Evolutionary conservation across 2,329 filamentous ascomycete species (phyloP), one percentile per base, ranked within the genome.

Genomic region (Emmonsia crescens): DNA sequence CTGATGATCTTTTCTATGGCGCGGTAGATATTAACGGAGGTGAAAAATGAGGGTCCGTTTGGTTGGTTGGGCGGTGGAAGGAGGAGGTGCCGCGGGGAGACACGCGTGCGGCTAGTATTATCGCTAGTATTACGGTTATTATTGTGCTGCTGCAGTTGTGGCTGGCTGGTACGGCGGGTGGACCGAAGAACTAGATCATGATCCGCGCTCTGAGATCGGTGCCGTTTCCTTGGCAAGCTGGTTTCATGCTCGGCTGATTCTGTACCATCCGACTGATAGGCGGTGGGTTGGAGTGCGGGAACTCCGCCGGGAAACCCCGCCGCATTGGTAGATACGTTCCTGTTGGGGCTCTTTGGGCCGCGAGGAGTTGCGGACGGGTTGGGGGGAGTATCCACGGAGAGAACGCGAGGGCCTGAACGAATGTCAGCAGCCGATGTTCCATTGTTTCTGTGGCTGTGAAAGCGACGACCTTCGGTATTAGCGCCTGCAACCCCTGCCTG

Each of bases 381-480:
- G 3, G 57, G 54, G 2, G 74, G 72, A 51, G 70, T 74, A 44
- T 78, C 75, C 36, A 77, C 64, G 10, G 76, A 71, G 33, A 73
- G 74, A 29, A 79, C 76, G 42, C 77, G 70, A 48, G 71, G 66
- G 48, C 65, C 68, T 16, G 67, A 66, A 38, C 69, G 69, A 12
- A 73, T 63, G 31, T 77, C 73, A 21, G 74, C 64, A 49, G 71
- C 64, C 9, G 69, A 64, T 27, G 59, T 27, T 54, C 59, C 59
- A 44, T 60, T 60, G 29, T 44, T 59, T 64, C 73, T 67, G 63
- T 72, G 69, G 67, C 73, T 67, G 63, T 72, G 69, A 67, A 75
- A 67, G 67, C 74, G 68, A 73, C 79, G 66, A 68, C 72, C 75
- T 31, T 81, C 66, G 74, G 83, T 77, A 16, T 78, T 73, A 48